These are phyloP conservation scores for Auricularia cornea DNA, from an alignment of 768 basidiomycete species.

Conservation along the genomic window DNA sequence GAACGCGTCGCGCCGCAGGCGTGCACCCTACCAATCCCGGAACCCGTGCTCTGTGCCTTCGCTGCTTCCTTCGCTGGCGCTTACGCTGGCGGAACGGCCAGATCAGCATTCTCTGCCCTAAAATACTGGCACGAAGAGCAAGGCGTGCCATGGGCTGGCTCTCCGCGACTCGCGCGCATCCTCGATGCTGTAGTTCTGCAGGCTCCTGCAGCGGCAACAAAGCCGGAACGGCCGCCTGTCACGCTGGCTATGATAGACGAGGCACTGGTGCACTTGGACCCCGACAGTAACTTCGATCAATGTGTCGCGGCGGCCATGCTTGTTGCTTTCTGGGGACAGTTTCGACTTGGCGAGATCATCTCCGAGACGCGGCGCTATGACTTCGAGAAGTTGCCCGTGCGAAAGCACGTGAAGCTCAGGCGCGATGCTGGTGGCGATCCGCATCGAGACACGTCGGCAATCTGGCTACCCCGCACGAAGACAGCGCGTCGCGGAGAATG, in stretches of 20 bases:
- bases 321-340: conserved; percentile 33
- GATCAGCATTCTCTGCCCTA: background rate
- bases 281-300: conserved; percentile 29
- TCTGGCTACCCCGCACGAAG: background rate
- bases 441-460: background rate
- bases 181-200: background rate
- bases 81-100: background rate
- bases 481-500: background rate
- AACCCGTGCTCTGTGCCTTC: background rate
- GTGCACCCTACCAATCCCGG: background rate
- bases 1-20: background rate
- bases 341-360: conserved; percentile 29
- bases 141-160: background rate
- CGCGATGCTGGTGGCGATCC: background rate
- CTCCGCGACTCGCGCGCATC: background rate
- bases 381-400: background rate
- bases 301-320: conserved; percentile 27
- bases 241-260: conserved; percentile 23
- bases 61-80: background rate
- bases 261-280: conserved; percentile 16
- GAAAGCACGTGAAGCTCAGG: background rate
- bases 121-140: background rate
- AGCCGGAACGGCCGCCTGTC: conserved; percentile 21
- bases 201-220: background rate
- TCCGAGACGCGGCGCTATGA: background rate